phyloP scores from a whole-genome alignment of 805 yeast genomes.

The Myxozyma sirexii region DNA sequence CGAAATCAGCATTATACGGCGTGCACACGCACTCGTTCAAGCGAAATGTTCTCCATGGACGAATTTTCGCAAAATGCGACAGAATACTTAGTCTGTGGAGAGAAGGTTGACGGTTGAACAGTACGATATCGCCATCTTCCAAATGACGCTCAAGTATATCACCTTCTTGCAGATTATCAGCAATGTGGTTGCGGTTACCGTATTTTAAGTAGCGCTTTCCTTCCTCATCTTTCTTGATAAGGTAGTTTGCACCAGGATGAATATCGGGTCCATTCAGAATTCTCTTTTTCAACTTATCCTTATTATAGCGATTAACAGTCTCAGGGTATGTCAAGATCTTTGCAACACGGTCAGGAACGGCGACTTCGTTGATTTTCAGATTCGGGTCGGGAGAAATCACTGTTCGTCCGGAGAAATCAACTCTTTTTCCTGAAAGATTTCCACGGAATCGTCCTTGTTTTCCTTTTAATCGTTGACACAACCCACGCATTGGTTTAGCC shows the following conservation, averaged over 20 bases:
- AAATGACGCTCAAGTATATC: slow-evolving; percentile 95
- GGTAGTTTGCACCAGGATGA: slow-evolving; percentile 96
- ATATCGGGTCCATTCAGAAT: slow-evolving; percentile 81
- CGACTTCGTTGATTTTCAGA: slow-evolving; percentile 91
- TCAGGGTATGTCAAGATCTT: slow-evolving; percentile 96
- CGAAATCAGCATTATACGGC: slow-evolving; percentile 98
- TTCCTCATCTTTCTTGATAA: slow-evolving; percentile 74
- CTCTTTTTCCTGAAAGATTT: slow-evolving; percentile 96
- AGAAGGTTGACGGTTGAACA: slow-evolving; percentile 97
- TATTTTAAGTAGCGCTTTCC: slow-evolving; percentile 86
- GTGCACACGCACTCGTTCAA: slow-evolving; percentile 98
- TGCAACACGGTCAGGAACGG: slow-evolving; percentile 96
- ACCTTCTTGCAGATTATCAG: slow-evolving; percentile 76
- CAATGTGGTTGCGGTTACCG: slow-evolving; percentile 80
- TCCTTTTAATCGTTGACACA: slow-evolving; percentile 96
- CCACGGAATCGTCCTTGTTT: slow-evolving; percentile 99
- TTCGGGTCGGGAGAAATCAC: slow-evolving; percentile 99
- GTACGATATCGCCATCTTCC: slow-evolving; percentile 94
- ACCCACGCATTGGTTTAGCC: slow-evolving; percentile 81
- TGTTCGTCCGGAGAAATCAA: slow-evolving; percentile 96
- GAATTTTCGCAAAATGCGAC: slow-evolving; percentile 91
- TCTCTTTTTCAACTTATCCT: slow-evolving; percentile 70
- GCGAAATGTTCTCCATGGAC: slow-evolving; percentile 98
- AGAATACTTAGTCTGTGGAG: slow-evolving; percentile 90
- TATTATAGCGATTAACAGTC: slow-evolving; percentile 85